Base-by-base conservation (phyloP, 2,329 filamentous ascomycete genomes). In the Kalmusia sp. region DNA sequence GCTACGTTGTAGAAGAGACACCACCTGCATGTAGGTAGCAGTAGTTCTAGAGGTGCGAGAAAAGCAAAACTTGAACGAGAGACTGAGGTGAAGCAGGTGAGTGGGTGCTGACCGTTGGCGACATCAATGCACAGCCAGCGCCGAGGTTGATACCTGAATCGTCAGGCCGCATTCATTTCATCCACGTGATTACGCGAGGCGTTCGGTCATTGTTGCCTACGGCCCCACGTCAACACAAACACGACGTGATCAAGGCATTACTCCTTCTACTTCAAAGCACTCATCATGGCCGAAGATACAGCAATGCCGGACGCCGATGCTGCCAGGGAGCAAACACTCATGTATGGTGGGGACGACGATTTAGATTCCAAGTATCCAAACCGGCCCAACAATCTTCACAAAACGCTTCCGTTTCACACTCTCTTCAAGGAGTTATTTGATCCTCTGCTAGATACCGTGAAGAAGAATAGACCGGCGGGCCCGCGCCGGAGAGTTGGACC, bases 351-450 rank as follows among this genome's bases (percentile, higher is more conserved):
- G 51, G 76, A 77, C 15, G 57, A 69, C 15, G 73, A 78, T 49
- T 72, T 85, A 17, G 76, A 84, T 58, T 75, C 79, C 47, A 84
- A 84, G 71, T 80, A 91, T 69, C 91, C 92, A 2, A 87, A 92
- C 66, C 86, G 92, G 3, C 95, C 95, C 3, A 84, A 80, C 57
- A 99, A 98, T 62, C 85, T 89, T 63, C 86, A 86, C 33, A 86
- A 85, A 57, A 97, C 93, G 0, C 79, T 96, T 8, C 85, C 86
- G 4, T 99, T 99, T 69, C 89, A 91, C 54, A 87, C 90, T 3
- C 81, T 99, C 0, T 92, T 89, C 71, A 79, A 82, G 14, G 82
- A 83, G 21, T 82, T 99, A 0, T 98, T 99, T 79, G 89, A 96
- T 63, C 92, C 92, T 2, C 76, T 89, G 8, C 83, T 82, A 54